Evolutionary conservation across 352 stramenopile species (phyloP).

Genomic region (Phytophthora tubulina): DNA sequence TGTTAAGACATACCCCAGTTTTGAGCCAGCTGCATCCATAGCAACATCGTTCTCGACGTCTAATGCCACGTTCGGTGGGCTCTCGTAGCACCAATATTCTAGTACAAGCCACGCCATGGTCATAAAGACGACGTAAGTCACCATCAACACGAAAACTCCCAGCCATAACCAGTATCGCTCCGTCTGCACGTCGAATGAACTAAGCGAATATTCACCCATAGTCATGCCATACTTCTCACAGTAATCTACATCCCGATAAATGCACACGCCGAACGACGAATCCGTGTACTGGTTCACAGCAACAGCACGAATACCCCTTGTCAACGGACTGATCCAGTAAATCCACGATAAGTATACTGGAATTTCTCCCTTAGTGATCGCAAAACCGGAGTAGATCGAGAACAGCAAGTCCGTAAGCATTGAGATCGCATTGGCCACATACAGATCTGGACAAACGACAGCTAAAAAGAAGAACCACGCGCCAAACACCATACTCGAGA

Average conservation of each 20-base stretch:
- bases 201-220: conserved; percentile 55
- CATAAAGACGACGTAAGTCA: conserved; percentile 11
- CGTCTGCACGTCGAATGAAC: conserved; percentile 56
- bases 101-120: conserved; percentile 43
- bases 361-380: conserved; percentile 65
- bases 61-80: conserved; percentile 4
- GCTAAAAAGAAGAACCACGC: conserved; percentile 77
- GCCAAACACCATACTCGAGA: conserved; percentile 63
- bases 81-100: conserved; percentile 55
- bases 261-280: conserved; percentile 45
- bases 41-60: neutral
- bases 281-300: conserved; percentile 68
- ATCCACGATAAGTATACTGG: conserved; percentile 70
- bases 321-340: conserved; percentile 80
- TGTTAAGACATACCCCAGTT: neutral
- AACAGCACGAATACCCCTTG: conserved; percentile 67
- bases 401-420: conserved; percentile 67
- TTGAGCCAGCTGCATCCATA: neutral
- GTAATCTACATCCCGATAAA: conserved; percentile 59
- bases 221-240: conserved; percentile 41
- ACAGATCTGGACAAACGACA: conserved; percentile 47
- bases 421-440: conserved; percentile 56
- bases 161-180: conserved; percentile 63
- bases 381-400: conserved; percentile 72
- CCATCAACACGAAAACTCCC: conserved; percentile 48